phyloP scores from a whole-genome alignment of 768 basidiomycete genomes.

The Clitopilus hobsonii region DNA sequence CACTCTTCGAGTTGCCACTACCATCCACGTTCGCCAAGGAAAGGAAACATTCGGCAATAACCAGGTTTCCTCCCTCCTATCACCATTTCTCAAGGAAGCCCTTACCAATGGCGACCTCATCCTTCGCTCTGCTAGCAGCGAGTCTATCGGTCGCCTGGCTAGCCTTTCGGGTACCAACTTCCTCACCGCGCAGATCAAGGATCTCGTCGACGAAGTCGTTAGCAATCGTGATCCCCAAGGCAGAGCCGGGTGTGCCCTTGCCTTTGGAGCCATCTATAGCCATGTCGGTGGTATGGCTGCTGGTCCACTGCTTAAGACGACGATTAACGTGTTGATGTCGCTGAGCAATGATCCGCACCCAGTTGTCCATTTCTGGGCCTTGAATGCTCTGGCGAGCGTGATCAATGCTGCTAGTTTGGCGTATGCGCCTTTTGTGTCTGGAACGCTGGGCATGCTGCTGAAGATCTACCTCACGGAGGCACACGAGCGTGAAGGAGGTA shows the following conservation, averaged over 20 bases:
- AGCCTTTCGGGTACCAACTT: constrained; percentile 80
- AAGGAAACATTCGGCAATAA: constrained; percentile 63
- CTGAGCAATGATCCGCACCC: constrained; percentile 96
- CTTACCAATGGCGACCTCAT: constrained; percentile 77
- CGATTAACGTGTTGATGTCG: constrained; percentile 92
- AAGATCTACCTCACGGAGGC: constrained; percentile 87
- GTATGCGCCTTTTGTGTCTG: constrained; percentile 84
- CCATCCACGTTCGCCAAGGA: constrained; percentile 48
- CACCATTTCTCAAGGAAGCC: constrained; percentile 79
- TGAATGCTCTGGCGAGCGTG: constrained; percentile 80
- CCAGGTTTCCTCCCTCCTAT: constrained; percentile 57
- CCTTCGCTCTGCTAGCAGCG: constrained; percentile 76
- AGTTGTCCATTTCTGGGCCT: constrained; percentile 90
- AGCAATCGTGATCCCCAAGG: constrained; percentile 90
- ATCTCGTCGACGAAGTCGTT: constrained; percentile 89
- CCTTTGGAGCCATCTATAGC: constrained; percentile 88
- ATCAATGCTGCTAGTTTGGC: constrained; percentile 89
- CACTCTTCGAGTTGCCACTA: constrained; percentile 56
- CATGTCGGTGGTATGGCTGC: constrained; percentile 94
- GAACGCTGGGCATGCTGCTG: constrained; percentile 85
- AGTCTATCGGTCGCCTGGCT: constrained; percentile 84
- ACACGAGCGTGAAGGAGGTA: constrained; percentile 92
- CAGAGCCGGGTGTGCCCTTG: constrained; percentile 89
- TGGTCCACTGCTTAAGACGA: constrained; percentile 90
- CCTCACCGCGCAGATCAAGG: constrained; percentile 83